phyloP scores from a whole-genome alignment of 31 red algal genomes.

The Bonnemaisonia californica region DNA sequence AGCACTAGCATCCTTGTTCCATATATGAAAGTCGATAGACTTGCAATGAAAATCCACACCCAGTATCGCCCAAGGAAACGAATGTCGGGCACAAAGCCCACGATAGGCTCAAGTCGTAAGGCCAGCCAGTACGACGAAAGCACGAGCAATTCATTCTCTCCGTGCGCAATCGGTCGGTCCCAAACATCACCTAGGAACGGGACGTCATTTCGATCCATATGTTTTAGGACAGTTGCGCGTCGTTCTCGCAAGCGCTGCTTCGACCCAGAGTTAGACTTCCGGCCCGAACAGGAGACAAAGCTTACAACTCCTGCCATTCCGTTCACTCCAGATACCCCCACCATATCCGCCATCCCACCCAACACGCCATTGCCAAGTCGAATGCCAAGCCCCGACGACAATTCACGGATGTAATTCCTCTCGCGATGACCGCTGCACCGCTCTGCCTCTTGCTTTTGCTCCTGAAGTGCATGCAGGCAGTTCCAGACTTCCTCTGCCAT shows the following conservation, averaged over 20 bases:
- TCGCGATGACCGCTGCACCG: slow-evolving; percentile 24
- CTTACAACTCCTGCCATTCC: slow-evolving; percentile 31
- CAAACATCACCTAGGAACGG: slow-evolving; percentile 70
- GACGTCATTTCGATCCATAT: background rate
- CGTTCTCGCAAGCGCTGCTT: slow-evolving; percentile 33
- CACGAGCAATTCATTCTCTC: slow-evolving; percentile 49
- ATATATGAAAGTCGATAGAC: background rate
- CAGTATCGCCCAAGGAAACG: slow-evolving; percentile 59
- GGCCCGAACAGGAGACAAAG: slow-evolving; percentile 24
- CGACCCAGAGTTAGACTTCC: background rate
- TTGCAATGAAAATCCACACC: slow-evolving; percentile 18
- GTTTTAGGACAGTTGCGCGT: background rate
- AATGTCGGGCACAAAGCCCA: slow-evolving; percentile 57
- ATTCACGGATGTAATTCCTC: slow-evolving; percentile 27
- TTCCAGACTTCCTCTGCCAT: slow-evolving; percentile 23
- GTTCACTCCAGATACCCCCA: background rate
- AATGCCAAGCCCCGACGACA: slow-evolving; percentile 32
- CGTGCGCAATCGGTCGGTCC: slow-evolving; percentile 49
- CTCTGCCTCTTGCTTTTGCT: slow-evolving; percentile 26
- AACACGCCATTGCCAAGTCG: slow-evolving; percentile 36
- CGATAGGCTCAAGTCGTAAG: slow-evolving; percentile 19
- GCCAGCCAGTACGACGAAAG: slow-evolving; percentile 50
- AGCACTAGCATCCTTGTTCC: slow-evolving; percentile 9
- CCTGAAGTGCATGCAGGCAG: slow-evolving; percentile 29
- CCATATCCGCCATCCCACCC: slow-evolving; percentile 45